Conservation (phyloP, 2,329 filamentous ascomycete species). For the Fusarium metavorans region DNA sequence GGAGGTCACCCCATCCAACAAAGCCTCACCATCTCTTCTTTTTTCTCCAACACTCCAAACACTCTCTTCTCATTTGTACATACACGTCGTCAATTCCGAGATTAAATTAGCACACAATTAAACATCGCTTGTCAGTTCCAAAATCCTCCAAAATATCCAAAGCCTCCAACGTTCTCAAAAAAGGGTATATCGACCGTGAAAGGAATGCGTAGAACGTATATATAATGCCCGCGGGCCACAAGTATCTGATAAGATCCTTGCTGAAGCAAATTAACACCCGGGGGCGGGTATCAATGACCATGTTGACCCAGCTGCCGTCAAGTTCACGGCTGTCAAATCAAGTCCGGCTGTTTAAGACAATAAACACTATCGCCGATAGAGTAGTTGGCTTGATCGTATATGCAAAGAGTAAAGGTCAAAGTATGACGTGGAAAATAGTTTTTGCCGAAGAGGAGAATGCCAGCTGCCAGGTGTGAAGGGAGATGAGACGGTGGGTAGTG, state of each 20-base stretch:
- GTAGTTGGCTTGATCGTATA: constrained; percentile 44
- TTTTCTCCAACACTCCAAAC: constrained; percentile 20
- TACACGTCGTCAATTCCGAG: constrained; percentile 41
- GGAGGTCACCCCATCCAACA: constrained; percentile 30
- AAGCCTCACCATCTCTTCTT: constrained; percentile 20
- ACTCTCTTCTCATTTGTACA: constrained; percentile 42
- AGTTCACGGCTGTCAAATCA: background rate
- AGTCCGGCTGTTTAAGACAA: constrained; percentile 40
- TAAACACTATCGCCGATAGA: constrained; percentile 52
- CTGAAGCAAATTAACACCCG: constrained; percentile 32
- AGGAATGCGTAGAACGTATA: constrained; percentile 43
- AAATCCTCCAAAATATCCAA: constrained; percentile 36
- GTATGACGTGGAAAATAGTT: constrained; percentile 34
- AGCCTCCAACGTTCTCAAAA: constrained; percentile 41
- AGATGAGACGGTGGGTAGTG: constrained; percentile 11
- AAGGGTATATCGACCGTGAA: constrained; percentile 50
- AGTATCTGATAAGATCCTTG: constrained; percentile 19
- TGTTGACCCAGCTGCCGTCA: constrained; percentile 4
- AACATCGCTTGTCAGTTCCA: constrained; percentile 37
- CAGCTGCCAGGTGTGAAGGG: constrained; percentile 32
- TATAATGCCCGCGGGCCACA: constrained; percentile 42
- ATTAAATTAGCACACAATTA: constrained; percentile 35
- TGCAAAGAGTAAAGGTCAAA: constrained; percentile 42
- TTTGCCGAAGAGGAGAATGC: constrained; percentile 39
- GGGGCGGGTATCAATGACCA: constrained; percentile 31